Evolutionary conservation across 805 yeast species (phyloP), one percentile per base, ranked within the genome.

Genomic region (Candida ovalis): DNA sequence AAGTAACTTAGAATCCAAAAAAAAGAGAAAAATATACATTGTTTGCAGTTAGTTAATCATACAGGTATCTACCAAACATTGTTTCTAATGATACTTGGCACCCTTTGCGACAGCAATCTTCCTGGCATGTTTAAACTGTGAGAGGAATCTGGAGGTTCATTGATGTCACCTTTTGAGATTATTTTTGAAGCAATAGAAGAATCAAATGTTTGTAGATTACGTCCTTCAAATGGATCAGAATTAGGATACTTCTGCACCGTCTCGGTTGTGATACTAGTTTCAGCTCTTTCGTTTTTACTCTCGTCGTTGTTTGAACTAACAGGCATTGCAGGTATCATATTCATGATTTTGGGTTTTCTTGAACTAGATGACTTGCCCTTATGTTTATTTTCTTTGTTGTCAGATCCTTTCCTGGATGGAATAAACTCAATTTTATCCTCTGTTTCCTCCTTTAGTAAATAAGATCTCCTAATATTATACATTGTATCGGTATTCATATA

Each of bases 111-210:
- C 22, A 43, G 57, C 37, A 59, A 45, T 40, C 55, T 55, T 22
- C 63, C 63, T 2, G 63, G 63, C 61, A 58, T 57, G 9, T 56
- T 47, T 12, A 55, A 44, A 37, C 58, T 53, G 39, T 59, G 63
- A 1, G 61, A 53, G 2, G 62, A 59, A 7, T 48, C 59, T 10
- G 61, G 57, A 7, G 55, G 58, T 24, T 56, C 60, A 10, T 47
- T 48, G 10, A 21, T 40, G 7, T 27, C 21, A 27, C 30, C 50
- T 51, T 17, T 43, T 8, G 10, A 25, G 3, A 33, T n/a, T 13
- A 19, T 33, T 19, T 24, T 43, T 2, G 39, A 4, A 5, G 21
- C 24, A 39, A 44, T 48, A 3, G 59, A 43, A 32, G 60, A 58
- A 23, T 28, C 43, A 5, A 42, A 38, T 9, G 50, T 43, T 46